Conservation (phyloP, 768 basidiomycete genomes). For the Cantharellus anzutake region DNA sequence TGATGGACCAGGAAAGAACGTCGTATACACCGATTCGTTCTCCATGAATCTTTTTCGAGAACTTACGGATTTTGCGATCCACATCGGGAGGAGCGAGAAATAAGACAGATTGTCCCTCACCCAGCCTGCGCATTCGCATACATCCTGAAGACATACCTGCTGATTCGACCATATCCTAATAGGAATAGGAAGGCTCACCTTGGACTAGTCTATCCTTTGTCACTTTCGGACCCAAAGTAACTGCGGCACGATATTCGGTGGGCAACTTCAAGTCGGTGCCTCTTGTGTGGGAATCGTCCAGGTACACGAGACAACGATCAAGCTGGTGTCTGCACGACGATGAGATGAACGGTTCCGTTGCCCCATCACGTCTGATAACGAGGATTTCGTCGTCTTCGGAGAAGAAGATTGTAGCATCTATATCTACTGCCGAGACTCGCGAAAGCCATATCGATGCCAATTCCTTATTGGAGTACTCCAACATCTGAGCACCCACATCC, state of each 20-base stretch:
- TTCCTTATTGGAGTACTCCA: background rate
- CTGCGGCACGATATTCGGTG: background rate
- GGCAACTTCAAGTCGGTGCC: slow-evolving; percentile 4
- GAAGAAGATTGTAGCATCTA: background rate
- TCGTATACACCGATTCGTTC: slow-evolving; percentile 10
- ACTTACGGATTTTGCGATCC: slow-evolving; percentile 16
- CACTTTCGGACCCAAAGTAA: slow-evolving; percentile 2
- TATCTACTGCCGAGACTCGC: background rate
- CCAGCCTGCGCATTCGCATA: slow-evolving; percentile 35
- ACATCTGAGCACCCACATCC: slow-evolving; percentile 4
- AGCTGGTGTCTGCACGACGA: background rate
- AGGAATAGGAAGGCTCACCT: slow-evolving; percentile 17
- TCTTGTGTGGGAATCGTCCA: slow-evolving; percentile 3
- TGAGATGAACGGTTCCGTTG: background rate
- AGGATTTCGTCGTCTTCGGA: background rate
- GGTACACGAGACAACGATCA: slow-evolving; percentile 1
- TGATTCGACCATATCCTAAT: background rate
- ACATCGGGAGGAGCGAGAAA: slow-evolving; percentile 30
- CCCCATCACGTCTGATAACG: background rate
- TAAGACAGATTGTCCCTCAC: slow-evolving; percentile 27
- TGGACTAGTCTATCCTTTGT: slow-evolving; percentile 34
- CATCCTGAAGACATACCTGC: slow-evolving; percentile 22
- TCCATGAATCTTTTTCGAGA: background rate
- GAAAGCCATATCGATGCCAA: background rate
- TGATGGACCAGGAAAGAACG: slow-evolving; percentile 13